Evolutionary conservation across 148 eudicot species (phyloP).

Genomic region (Fagopyrum esculentum): DNA sequence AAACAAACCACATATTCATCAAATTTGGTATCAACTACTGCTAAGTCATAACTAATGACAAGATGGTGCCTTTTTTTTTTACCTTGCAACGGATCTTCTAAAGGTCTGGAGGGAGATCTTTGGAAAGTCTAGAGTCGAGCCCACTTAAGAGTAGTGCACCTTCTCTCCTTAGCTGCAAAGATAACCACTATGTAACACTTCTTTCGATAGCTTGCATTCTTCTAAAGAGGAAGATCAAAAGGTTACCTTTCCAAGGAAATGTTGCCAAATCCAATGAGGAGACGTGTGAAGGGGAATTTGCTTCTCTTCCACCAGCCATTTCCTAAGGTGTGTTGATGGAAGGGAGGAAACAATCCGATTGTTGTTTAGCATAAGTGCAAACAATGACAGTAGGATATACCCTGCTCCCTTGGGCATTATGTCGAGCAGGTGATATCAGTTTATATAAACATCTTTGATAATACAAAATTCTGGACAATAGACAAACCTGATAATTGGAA

Average conservation of each 20-base stretch:
- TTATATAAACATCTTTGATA: no score
- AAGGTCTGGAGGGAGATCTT: constrained; percentile 89
- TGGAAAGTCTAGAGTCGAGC: constrained; percentile 81
- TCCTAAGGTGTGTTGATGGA: constrained; percentile 86
- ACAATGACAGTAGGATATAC: no score
- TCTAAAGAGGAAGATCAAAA: background rate
- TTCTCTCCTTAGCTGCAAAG: constrained; percentile 62
- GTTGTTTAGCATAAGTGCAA: no score
- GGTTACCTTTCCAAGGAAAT: constrained; percentile 50
- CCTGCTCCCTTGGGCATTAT: no score
- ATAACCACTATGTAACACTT: constrained; percentile 1
- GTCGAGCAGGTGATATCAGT: no score
- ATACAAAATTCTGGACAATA: no score
- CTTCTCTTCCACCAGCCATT: constrained; percentile 70
- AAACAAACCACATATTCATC: background rate
- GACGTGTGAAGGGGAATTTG: constrained; percentile 63
- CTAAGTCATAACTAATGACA: background rate
- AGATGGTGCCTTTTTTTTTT: background rate
- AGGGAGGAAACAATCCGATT: constrained; percentile 59
- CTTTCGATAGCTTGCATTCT: background rate
- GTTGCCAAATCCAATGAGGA: constrained; percentile 79
- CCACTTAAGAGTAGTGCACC: constrained; percentile 79
- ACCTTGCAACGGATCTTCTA: constrained; percentile 99
- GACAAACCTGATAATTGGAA: no score
- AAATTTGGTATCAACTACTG: background rate